Evolutionary conservation across 768 basidiomycete species (phyloP), one percentile per base, ranked within the genome.

Genomic region (Mycena maculata): DNA sequence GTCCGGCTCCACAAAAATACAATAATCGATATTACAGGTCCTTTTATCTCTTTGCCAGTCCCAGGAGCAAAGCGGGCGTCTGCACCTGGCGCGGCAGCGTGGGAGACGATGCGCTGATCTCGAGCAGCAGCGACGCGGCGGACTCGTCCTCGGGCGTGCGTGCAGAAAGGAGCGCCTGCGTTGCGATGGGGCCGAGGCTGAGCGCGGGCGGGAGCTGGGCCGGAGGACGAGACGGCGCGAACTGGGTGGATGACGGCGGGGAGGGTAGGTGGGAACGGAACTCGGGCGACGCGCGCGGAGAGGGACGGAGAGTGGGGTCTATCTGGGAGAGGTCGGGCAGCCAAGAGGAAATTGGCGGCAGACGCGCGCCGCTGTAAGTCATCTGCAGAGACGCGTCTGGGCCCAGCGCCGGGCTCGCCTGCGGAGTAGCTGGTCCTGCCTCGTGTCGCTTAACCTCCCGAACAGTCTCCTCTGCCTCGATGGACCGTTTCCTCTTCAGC

Each of bases 291-390:
- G 58, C 30, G 62, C 60, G 57, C 67, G 64, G 65, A 58, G 60
- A 49, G 33, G 66, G 60, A 6, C 54, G 60, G 25, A 72, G 76
- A 68, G 3, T 74, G 63, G 72, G 82, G 74, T 72, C 82, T 72
- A 71, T 79, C 71, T 45, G 77, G 52, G 71, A 64, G 48, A 52
- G 60, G 71, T 69, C 67, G 49, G 85, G 85, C 1, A 92, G 82
- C 90, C 90, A 92, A 1, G 90, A 85, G 0, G 90, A 88, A 53
- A 92, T 92, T 55, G 90, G 82, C 0, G 90, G 90, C 13, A 92
- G 84, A 38, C 85, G 87, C 9, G 81, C 76, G 38, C 72, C 67
- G 16, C 31, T 50, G 60, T 67, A 67, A 69, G 30, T 60, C 48
- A 67, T 15, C 33, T 64, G 58, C 16, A 71, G 60, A 25, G 53